These are phyloP conservation scores for Fraxinus angustifolia DNA, from an alignment of 305 asterid genomes.

Conservation along the genomic window DNA sequence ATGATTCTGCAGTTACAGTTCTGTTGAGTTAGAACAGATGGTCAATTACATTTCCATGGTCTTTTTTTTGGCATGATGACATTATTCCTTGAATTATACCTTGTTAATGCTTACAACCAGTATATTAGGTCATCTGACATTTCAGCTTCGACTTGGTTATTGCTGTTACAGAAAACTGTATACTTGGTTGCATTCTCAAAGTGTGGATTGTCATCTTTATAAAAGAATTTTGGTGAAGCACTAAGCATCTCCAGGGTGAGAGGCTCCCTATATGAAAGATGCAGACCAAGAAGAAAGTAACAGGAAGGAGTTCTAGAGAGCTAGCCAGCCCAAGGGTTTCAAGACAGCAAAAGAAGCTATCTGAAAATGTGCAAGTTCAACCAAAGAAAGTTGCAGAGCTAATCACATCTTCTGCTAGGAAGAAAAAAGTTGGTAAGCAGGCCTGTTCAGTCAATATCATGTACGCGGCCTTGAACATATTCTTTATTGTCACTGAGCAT, in stretches of 20 bases:
- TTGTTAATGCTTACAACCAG: not conserved
- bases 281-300: slow-evolving; percentile 68
- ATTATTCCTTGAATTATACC: not conserved
- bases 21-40: not conserved
- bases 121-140: not conserved
- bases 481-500: not conserved
- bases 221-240: slow-evolving; percentile 21
- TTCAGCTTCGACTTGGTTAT: not conserved
- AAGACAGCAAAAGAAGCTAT: slow-evolving; percentile 59
- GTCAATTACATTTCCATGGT: not conserved
- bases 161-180: not conserved
- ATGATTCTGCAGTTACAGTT: not conserved
- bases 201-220: slow-evolving; percentile 4
- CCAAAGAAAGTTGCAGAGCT: slow-evolving; percentile 66
- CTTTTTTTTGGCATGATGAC: not conserved
- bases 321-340: slow-evolving; percentile 58
- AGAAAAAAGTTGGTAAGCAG: slow-evolving; percentile 71
- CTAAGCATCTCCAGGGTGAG: slow-evolving; percentile 20
- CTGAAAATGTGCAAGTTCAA: slow-evolving; percentile 58
- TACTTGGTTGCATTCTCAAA: not conserved
- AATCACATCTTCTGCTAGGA: slow-evolving; percentile 83
- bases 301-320: slow-evolving; percentile 55
- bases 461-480: not conserved
- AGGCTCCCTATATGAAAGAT: slow-evolving; percentile 35
- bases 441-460: slow-evolving; percentile 5